Percentiles rank a stretch among this genome's conserved stretches.
phyloP scores from a whole-genome alignment of 2,329 filamentous ascomycete species.

The Calonectria pauciramosa region DNA sequence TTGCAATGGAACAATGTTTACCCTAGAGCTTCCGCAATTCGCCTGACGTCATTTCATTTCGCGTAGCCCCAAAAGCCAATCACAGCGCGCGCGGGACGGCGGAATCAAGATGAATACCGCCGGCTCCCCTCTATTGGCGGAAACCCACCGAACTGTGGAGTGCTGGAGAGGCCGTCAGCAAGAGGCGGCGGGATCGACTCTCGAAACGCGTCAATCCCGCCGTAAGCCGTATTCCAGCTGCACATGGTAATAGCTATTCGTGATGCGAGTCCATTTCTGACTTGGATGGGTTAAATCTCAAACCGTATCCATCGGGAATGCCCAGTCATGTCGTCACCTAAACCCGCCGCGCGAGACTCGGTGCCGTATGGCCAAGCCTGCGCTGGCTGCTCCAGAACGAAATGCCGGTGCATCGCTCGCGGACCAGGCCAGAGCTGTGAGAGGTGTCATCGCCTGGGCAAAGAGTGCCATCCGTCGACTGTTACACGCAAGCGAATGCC shows the following conservation, averaged over 20 bases:
- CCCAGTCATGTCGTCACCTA: constrained; percentile 14
- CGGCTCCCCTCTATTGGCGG: not conserved
- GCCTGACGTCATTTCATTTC: not conserved
- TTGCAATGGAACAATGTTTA: not conserved
- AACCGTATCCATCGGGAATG: not conserved
- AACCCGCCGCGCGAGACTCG: constrained; percentile 34
- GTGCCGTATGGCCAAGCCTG: constrained; percentile 58
- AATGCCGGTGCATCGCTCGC: constrained; percentile 57
- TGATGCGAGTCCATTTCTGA: not conserved
- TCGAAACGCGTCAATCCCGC: not conserved
- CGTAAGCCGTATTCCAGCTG: not conserved
- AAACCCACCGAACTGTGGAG: not conserved
- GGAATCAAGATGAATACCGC: not conserved
- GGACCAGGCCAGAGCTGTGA: constrained; percentile 48
- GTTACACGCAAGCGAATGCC: constrained; percentile 48
- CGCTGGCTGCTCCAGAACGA: constrained; percentile 57
- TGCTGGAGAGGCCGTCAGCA: too few relatives aligned
- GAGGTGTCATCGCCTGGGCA: constrained; percentile 56
- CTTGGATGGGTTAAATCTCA: not conserved
- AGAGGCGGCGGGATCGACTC: not conserved
- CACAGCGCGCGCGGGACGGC: not conserved
- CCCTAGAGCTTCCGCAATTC: not conserved
- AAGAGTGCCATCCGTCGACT: constrained; percentile 54
- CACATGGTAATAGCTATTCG: not conserved
- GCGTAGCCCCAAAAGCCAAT: not conserved